A percentile compares a stretch with the other conserved stretches of the same genome.
These are phyloP conservation scores for Vicia sativa DNA, from an alignment of 306 rosid species.

Conservation along the genomic window DNA sequence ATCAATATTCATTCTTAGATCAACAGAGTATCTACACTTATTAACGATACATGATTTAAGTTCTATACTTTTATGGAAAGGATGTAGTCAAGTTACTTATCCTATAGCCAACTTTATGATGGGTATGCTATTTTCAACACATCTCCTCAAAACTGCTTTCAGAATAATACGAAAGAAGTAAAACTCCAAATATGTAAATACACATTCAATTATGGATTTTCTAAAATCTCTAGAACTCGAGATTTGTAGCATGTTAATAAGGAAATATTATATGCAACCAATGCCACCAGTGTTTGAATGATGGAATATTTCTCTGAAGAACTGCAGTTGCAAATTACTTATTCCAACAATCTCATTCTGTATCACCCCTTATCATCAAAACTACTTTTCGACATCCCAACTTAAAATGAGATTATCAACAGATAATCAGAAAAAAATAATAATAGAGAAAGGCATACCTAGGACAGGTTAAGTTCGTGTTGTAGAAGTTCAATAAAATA, in stretches of 20 bases:
- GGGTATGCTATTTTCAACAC: slow-evolving; percentile 15
- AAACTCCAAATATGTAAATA: slow-evolving; percentile 15
- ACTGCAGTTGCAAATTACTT: slow-evolving; percentile 20
- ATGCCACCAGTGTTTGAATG: neutral
- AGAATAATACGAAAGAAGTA: neutral
- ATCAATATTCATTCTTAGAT: slow-evolving; percentile 7
- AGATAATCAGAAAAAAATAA: neutral
- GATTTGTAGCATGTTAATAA: slow-evolving; percentile 11
- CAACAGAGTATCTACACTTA: slow-evolving; percentile 17
- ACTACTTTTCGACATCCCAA: slow-evolving; percentile 11
- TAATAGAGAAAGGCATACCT: slow-evolving; percentile 9
- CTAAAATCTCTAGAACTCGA: neutral
- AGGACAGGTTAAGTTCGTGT: neutral
- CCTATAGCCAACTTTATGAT: neutral
- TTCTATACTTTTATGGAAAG: neutral
- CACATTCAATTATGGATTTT: neutral
- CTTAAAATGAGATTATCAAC: slow-evolving; percentile 22
- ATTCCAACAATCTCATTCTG: slow-evolving; percentile 1
- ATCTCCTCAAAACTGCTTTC: slow-evolving; percentile 16
- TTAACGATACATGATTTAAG: slow-evolving; percentile 2
- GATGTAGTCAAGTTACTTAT: slow-evolving; percentile 21
- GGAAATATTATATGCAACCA: slow-evolving; percentile 6
- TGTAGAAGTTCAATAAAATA: slow-evolving; percentile 16
- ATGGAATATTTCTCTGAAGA: slow-evolving; percentile 6
- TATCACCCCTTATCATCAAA: neutral